These are phyloP conservation scores for Myxozyma nipponensis DNA, from an alignment of 805 yeast species.

Conservation along the genomic window DNA sequence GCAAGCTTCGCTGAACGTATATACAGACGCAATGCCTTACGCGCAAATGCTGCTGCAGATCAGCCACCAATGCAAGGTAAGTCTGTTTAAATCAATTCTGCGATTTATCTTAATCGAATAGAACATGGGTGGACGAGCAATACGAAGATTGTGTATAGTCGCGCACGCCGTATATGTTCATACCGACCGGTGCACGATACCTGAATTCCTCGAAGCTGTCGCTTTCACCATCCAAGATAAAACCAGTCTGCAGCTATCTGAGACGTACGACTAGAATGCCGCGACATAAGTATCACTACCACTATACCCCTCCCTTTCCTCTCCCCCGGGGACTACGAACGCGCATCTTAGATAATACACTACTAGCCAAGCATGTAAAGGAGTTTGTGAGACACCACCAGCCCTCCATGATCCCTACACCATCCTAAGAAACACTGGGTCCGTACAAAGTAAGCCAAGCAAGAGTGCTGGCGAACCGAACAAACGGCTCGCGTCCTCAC, in stretches of 20 bases:
- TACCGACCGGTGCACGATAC: slow-evolving; percentile 7
- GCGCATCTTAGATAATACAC: too few species aligned
- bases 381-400: slow-evolving; percentile 27
- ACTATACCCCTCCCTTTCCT: too few species aligned
- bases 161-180: slow-evolving; percentile 24
- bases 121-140: slow-evolving; percentile 20
- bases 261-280: too few species aligned
- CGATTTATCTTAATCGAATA: not conserved
- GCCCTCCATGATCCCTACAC: slow-evolving; percentile 26
- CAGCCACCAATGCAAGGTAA: slow-evolving; percentile 17
- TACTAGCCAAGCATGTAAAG: too few species aligned
- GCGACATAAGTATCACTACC: too few species aligned
- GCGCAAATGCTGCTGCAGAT: slow-evolving; percentile 14
- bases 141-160: slow-evolving; percentile 17
- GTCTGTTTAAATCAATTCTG: not conserved
- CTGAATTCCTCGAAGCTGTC: slow-evolving; percentile 18
- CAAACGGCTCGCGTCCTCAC: not conserved
- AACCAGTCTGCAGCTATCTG: too few species aligned
- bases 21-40: slow-evolving; percentile 13
- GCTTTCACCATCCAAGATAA: slow-evolving; percentile 3
- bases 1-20: slow-evolving; percentile 18
- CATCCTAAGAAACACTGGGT: too few species aligned
- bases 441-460: too few species aligned
- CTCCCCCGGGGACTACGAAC: too few species aligned
- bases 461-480: not conserved